Conservation (phyloP, 495 filamentous ascomycete genomes). For the Podospora anserina region DNA sequence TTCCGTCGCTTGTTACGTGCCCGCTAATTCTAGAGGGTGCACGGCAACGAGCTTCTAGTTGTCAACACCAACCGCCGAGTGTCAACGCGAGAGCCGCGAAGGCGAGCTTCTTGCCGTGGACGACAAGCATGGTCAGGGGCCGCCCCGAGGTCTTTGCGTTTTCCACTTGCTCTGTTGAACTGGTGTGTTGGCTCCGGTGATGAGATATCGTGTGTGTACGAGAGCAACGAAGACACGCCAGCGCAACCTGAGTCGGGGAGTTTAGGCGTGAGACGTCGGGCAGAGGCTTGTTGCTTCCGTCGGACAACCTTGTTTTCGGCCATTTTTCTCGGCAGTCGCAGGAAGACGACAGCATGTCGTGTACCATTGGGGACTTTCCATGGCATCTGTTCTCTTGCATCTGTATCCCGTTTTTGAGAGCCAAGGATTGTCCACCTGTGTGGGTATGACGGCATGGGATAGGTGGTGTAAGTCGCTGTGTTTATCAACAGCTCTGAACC, state of each 20-base stretch:
- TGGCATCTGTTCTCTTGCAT: background rate
- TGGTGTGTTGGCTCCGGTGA: background rate
- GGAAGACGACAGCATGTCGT: background rate
- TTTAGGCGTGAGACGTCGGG: background rate
- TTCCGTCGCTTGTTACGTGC: background rate
- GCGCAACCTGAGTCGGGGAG: background rate
- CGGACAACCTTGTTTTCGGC: constrained; percentile 16
- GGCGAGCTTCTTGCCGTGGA: background rate
- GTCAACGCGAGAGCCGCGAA: background rate
- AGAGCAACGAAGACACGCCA: background rate
- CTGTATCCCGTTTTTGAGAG: background rate
- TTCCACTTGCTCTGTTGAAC: background rate
- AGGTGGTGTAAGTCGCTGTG: background rate
- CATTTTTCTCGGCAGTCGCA: constrained; percentile 10
- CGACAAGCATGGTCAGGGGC: background rate
- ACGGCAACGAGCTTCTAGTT: background rate
- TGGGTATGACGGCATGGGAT: background rate
- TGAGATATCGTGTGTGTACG: background rate
- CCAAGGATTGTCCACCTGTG: background rate
- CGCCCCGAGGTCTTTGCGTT: too few relatives aligned
- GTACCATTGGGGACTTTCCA: background rate
- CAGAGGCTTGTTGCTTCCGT: constrained; percentile 2
- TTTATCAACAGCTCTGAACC: background rate
- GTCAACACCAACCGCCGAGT: background rate
- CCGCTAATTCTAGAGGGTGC: background rate